Evolutionary conservation across 495 filamentous ascomycete species (phyloP).

Genomic region (Penicillium daleae): DNA sequence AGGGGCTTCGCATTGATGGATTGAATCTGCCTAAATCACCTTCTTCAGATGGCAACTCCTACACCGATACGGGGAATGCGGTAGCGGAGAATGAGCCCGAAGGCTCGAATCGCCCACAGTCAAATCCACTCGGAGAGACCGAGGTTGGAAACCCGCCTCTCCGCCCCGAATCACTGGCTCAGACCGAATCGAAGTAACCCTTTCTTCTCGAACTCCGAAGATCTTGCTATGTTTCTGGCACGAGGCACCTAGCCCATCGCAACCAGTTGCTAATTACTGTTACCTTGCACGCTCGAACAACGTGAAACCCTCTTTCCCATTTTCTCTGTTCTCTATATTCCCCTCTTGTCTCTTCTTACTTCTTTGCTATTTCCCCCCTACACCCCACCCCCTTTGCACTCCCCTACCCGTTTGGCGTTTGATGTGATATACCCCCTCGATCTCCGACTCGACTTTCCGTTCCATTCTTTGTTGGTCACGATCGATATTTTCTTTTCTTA

Average conservation of each 20-base stretch:
- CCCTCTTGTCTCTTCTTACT: conserved; percentile 15
- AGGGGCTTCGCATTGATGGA: conserved; percentile 42
- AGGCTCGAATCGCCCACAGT: conserved; percentile 7
- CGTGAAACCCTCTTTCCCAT: background rate
- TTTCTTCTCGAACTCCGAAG: background rate
- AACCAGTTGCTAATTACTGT: background rate
- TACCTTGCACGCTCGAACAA: background rate
- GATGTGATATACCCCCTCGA: conserved; percentile 53
- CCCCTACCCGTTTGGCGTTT: conserved; percentile 40
- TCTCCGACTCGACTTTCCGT: conserved; percentile 33
- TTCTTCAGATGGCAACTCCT: conserved; percentile 23
- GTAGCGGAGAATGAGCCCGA: conserved; percentile 16
- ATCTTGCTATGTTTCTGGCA: background rate
- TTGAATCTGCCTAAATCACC: conserved; percentile 34
- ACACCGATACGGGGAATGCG: conserved; percentile 23
- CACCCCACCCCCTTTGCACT: conserved; percentile 19
- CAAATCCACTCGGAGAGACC: conserved; percentile 34
- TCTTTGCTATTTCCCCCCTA: conserved; percentile 16
- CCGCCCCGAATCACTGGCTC: conserved; percentile 33
- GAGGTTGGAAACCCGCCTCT: conserved; percentile 32
- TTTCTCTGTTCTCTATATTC: conserved; percentile 11
- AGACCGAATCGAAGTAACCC: conserved; percentile 30
- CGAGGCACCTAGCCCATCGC: background rate
- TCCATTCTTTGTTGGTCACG: conserved; percentile 27
- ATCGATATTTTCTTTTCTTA: conserved; percentile 13